Conservation (phyloP, 371 early-diverging fungal genomes). For the Mucor velutinosus region DNA sequence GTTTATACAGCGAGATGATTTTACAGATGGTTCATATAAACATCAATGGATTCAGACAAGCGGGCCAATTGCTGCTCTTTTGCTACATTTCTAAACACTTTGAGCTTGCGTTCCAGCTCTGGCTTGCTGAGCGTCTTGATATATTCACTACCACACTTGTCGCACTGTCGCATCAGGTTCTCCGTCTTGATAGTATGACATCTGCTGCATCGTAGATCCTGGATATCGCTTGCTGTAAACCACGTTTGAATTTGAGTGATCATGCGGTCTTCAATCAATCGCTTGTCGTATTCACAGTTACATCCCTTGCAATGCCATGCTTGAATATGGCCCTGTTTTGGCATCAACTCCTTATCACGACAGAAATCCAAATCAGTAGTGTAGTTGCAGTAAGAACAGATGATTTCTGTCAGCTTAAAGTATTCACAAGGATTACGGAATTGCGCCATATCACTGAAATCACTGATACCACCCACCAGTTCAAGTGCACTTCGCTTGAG, state of each 20-base stretch:
- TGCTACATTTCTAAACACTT: slow-evolving; percentile 68
- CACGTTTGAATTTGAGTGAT: slow-evolving; percentile 66
- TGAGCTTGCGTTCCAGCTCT: slow-evolving; percentile 55
- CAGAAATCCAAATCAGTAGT: slow-evolving; percentile 89
- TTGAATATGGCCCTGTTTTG: slow-evolving; percentile 45
- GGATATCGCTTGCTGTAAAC: slow-evolving; percentile 76
- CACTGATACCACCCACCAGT: slow-evolving; percentile 70
- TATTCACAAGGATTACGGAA: slow-evolving; percentile 82
- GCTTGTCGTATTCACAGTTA: slow-evolving; percentile 71
- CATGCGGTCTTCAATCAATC: slow-evolving; percentile 77
- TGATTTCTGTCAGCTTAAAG: slow-evolving; percentile 77
- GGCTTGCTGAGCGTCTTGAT: slow-evolving; percentile 47
- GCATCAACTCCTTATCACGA: slow-evolving; percentile 74
- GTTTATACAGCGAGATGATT: neutral
- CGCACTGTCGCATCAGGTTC: slow-evolving; percentile 64
- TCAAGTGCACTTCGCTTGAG: slow-evolving; percentile 79
- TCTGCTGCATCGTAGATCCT: slow-evolving; percentile 82
- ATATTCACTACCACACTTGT: slow-evolving; percentile 62
- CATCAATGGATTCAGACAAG: slow-evolving; percentile 59
- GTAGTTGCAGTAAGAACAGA: slow-evolving; percentile 85
- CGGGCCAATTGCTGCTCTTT: slow-evolving; percentile 58
- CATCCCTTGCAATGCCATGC: slow-evolving; percentile 69
- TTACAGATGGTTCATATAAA: slow-evolving; percentile 34
- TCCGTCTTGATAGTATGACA: slow-evolving; percentile 82
- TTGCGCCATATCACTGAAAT: slow-evolving; percentile 76